Base-by-base conservation (phyloP, 75 land plant genomes). In the Sequoiadendron giganteum region DNA sequence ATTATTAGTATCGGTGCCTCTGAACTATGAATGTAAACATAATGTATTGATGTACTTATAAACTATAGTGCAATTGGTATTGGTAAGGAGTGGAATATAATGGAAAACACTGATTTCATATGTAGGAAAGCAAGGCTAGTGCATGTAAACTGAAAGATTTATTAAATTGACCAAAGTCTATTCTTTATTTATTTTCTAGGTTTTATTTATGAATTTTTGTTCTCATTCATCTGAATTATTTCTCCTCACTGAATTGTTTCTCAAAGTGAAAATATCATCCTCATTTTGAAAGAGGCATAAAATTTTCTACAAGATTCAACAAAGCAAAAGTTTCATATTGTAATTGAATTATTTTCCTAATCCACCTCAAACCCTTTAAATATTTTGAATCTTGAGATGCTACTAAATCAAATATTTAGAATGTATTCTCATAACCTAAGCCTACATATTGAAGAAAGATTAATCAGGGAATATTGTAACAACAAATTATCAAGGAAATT, bases 1-100 rank as follows among this genome's bases (percentile, higher is more conserved):
- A 90, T 78, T 55, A 86, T 91, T 42, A 98, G 99, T 91, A 96
- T 96, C 4, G 94, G 95, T 42, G 93, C 93, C 55, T 95, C 85
- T 43, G n/a, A 43, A 81, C 49, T n/a, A 43, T 19, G 5, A 43
- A 43, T 19, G 39, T 13, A 82, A 82, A 82, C 32, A 47, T 28
- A 82, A 82, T 82, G 48, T 82, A 82, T 82, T 47, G 14, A 47
- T 19, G n/a, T 47, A 3, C 30, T n/a, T 25, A 40, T 82, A 82
- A 47, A 82, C 3, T 82, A 10, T 52, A 82, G 34, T 45, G 48
- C 49, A 45, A 28, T 2, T 9, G 28, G 34, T 47, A 82, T 82
- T 42, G 48, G 48, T 82, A 82, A n/a, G 32, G n/a, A 45, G n/a
- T 47, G n/a, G 49, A 47, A 28, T 25, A 82, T 3, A 82, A 82